A percentile compares a stretch with the other conserved stretches of the same genome.
phyloP scores from a whole-genome alignment of 306 rosid species.

The Cucurbita moschata region DNA sequence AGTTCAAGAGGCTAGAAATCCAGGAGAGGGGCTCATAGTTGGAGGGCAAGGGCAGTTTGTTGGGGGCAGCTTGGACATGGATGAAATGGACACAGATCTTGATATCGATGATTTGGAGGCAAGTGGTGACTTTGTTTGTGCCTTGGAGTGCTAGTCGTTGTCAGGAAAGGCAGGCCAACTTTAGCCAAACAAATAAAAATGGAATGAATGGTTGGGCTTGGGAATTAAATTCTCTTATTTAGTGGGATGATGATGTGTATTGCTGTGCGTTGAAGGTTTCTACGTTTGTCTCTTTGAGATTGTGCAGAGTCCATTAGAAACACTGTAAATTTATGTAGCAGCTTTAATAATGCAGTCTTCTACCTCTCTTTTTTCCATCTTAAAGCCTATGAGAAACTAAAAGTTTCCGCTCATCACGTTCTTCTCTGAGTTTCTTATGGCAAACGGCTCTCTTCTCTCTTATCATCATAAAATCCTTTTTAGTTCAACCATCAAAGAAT shows the following conservation, averaged over 20 bases:
- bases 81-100: conserved; percentile 59
- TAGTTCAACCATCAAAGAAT: no score
- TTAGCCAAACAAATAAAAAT: conserved; percentile 5
- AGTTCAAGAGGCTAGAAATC: conserved; percentile 61
- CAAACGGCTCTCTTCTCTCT: no score
- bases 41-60: conserved; percentile 50
- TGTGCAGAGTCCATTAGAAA: conserved; percentile 15
- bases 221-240: conserved; percentile 21
- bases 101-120: conserved; percentile 78
- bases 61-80: conserved; percentile 82
- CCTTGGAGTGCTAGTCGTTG: conserved; percentile 23
- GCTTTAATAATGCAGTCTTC: not conserved
- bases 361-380: not conserved
- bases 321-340: not conserved
- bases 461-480: no score
- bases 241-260: not conserved
- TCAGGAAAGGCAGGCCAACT: not conserved
- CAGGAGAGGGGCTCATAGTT: conserved; percentile 34
- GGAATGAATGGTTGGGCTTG: conserved; percentile 13
- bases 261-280: conserved; percentile 27
- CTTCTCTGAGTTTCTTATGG: no score
- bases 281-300: conserved; percentile 12
- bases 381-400: not conserved
- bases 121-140: conserved; percentile 90
- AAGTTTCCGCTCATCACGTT: no score